phyloP scores from a whole-genome alignment of 2,329 filamentous ascomycete genomes.

The Grosmannia serpens region DNA sequence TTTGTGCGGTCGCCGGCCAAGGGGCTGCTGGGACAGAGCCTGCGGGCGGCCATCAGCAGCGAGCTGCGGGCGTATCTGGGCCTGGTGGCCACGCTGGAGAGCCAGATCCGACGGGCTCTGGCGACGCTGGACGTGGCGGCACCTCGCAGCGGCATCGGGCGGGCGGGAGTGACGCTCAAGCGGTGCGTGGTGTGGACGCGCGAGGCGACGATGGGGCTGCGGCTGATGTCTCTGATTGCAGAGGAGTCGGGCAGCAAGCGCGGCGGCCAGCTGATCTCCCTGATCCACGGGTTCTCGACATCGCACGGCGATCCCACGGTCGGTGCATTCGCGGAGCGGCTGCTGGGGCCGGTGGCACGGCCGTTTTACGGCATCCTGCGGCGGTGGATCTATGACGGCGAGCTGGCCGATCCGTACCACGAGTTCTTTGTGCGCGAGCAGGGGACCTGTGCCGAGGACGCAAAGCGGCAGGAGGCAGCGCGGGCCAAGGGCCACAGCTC shows the following conservation, averaged over 20 bases:
- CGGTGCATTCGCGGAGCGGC: constrained; percentile 78
- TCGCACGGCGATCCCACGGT: constrained; percentile 95
- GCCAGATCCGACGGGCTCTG: constrained; percentile 76
- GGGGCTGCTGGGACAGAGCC: constrained; percentile 82
- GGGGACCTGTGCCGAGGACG: constrained; percentile 36
- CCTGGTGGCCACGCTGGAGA: constrained; percentile 83
- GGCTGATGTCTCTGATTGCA: constrained; percentile 87
- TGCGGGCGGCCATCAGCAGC: constrained; percentile 72
- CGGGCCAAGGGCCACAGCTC: constrained; percentile 61
- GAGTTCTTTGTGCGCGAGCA: constrained; percentile 95
- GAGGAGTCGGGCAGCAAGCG: constrained; percentile 75
- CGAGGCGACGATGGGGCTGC: constrained; percentile 89
- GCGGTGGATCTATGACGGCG: constrained; percentile 97
- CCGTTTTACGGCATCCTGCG: constrained; percentile 96
- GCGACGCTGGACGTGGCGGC: constrained; percentile 58
- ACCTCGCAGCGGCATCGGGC: constrained; percentile 61
- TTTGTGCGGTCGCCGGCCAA: constrained; percentile 75
- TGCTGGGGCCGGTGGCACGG: constrained; percentile 75
- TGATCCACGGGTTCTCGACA: constrained; percentile 87
- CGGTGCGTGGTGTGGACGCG: constrained; percentile 94
- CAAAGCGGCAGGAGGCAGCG: constrained; percentile 25
- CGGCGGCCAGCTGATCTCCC: constrained; percentile 82
- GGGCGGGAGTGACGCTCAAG: constrained; percentile 86
- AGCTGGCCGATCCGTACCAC: constrained; percentile 87
- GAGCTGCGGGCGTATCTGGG: constrained; percentile 85